A percentile compares a stretch with the other conserved stretches of the same genome.
Evolutionary conservation across 2,329 filamentous ascomycete species (phyloP).

Genomic region (Fonsecaea nubica): DNA sequence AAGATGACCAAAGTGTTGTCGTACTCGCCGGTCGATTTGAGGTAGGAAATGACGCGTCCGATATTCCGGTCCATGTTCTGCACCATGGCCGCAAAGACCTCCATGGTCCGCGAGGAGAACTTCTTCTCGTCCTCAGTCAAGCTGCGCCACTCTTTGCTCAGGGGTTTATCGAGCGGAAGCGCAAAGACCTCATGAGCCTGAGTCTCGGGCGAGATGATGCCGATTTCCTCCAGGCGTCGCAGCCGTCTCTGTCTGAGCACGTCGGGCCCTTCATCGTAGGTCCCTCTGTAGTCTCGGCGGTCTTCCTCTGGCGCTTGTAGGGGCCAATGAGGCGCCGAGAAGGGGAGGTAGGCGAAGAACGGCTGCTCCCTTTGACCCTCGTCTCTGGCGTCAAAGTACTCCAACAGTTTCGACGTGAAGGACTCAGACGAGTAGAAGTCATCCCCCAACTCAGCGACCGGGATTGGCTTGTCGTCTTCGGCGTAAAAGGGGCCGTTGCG

Average conservation of each 20-base stretch:
- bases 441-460: constrained; percentile 16
- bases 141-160: constrained; percentile 25
- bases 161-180: constrained; percentile 18
- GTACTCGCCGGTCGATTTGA: constrained; percentile 43
- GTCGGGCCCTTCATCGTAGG: constrained; percentile 67
- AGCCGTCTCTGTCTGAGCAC: constrained; percentile 61
- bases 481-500: constrained; percentile 27
- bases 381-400: constrained; percentile 35
- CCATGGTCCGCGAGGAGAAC: constrained; percentile 42
- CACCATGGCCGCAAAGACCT: constrained; percentile 48
- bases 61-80: constrained; percentile 46
- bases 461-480: constrained; percentile 21
- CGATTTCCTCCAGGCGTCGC: constrained; percentile 62
- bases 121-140: constrained; percentile 25
- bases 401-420: constrained; percentile 28
- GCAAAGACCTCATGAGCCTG: constrained; percentile 46
- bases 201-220: constrained; percentile 54
- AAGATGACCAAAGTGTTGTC: constrained; percentile 50
- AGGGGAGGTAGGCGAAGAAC: constrained; percentile 50
- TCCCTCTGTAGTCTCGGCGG: constrained; percentile 63
- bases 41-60: constrained; percentile 44
- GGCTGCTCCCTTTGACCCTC: constrained; percentile 20
- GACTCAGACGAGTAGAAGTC: constrained; percentile 30
- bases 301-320: constrained; percentile 64
- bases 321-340: constrained; percentile 69